Base-by-base conservation (phyloP, 345 rosid species). In the Laguncularia racemosa region DNA sequence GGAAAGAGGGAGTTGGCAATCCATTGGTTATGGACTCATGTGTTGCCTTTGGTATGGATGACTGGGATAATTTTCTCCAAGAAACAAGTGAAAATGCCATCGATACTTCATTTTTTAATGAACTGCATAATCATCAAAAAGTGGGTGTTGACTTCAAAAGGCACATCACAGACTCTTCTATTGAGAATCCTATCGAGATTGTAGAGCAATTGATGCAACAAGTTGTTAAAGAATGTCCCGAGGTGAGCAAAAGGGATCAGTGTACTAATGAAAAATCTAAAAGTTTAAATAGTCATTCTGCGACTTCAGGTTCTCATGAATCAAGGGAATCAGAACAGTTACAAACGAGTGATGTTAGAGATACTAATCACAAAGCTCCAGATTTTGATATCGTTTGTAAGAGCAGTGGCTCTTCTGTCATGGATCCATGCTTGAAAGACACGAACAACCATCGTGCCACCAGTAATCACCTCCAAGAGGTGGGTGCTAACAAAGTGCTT, bases 61-160 rank as follows among this genome's bases (percentile, higher is more conserved):
- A 93, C 67, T 89, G 96, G 93, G 85, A 86, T 73, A 96, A 83
- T 65, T 93, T 83, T 74, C 91, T 83, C 75, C 84, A 59, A 72
- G 82, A 85, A 79, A 76, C 78, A 0, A 77, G 74, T 14, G 75
- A 68, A 51, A 59, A 53, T 58, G 52, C 43, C 68, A 70, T 62
- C 54, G 67, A 72, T 69, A 69, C 76, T 9, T 56, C 80, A 59
- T 59, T 59, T 48, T 69, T 77, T 48, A 62, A 64, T 46, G 58
- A 55, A 20, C 50, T 77, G 52, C 71, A 68, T 66, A 64, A 59
- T 52, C 75, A 45, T 55, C 63, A 52, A 52, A 65, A 72, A 46
- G 50, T 21, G 46, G 58, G 69, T 62, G 18, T 60, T 55, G 77
- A 68, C 62, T 66, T 50, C 73, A 61, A 56, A 69, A 64, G 57